phyloP scores from a whole-genome alignment of 495 filamentous ascomycete genomes.

The Neurospora discreta region DNA sequence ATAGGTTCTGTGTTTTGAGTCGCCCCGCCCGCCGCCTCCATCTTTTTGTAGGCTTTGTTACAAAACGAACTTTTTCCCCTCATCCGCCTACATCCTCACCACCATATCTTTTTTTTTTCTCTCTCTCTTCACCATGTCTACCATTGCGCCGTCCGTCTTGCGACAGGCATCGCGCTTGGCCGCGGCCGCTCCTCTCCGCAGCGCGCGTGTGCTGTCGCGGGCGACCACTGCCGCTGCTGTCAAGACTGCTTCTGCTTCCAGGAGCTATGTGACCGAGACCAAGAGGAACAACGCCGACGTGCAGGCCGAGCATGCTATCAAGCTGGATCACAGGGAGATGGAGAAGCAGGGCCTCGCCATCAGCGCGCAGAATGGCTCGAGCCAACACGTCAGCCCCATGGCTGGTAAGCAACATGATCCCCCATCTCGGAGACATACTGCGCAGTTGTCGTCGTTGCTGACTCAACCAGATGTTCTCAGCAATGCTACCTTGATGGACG shows the following conservation, averaged over 20 bases:
- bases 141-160: slow-evolving; percentile 56
- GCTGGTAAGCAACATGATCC: slow-evolving; percentile 41
- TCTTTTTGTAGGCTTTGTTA: not conserved
- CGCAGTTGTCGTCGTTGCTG: not conserved
- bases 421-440: not conserved
- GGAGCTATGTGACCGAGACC: slow-evolving; percentile 77
- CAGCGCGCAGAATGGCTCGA: slow-evolving; percentile 42
- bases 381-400: slow-evolving; percentile 61
- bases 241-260: slow-evolving; percentile 18
- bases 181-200: slow-evolving; percentile 38
- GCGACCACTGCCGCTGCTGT: slow-evolving; percentile 23
- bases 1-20: not conserved
- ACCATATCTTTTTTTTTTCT: not conserved
- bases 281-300: slow-evolving; percentile 72
- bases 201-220: slow-evolving; percentile 31
- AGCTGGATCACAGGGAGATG: slow-evolving; percentile 72
- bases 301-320: slow-evolving; percentile 69
- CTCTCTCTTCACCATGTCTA: slow-evolving; percentile 47
- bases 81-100: not conserved
- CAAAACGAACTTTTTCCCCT: slow-evolving; percentile 6
- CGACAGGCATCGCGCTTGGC: slow-evolving; percentile 69
- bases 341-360: slow-evolving; percentile 56
- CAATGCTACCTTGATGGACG: slow-evolving; percentile 86
- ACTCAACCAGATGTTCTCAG: slow-evolving; percentile 56
- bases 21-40: not conserved